These are phyloP conservation scores for Salpingoeca rosetta DNA, from an alignment of 78 protist species.

Conservation along the genomic window DNA sequence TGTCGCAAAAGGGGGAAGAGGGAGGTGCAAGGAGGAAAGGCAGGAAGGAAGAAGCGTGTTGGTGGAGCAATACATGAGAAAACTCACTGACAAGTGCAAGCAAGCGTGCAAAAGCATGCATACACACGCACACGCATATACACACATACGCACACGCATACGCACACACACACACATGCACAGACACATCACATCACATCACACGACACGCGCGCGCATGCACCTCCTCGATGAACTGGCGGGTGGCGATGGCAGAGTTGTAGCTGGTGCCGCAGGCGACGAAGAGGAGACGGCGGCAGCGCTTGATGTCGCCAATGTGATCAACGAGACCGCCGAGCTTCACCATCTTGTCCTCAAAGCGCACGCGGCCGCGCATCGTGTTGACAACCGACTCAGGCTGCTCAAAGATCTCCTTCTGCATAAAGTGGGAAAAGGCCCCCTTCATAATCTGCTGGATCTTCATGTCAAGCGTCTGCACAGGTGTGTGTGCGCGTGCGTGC, in stretches of 20 bases:
- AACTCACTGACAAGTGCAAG: too few species aligned
- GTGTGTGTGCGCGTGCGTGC: background rate
- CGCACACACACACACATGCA: background rate
- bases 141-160: too few species aligned
- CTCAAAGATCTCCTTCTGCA: conserved; percentile 92
- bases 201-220: too few species aligned
- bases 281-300: conserved; percentile 58
- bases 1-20: too few species aligned
- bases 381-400: conserved; percentile 78
- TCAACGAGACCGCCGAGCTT: conserved; percentile 32
- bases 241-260: conserved; percentile 45
- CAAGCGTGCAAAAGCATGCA: too few species aligned
- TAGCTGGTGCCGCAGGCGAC: conserved; percentile 82
- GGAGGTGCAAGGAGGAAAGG: too few species aligned
- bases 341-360: background rate
- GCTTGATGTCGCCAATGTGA: conserved; percentile 21
- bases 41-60: too few species aligned
- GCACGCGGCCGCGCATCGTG: conserved; percentile 68
- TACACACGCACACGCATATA: conserved; percentile 10
- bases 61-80: too few species aligned
- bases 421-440: conserved; percentile 70
- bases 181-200: too few species aligned
- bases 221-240: background rate
- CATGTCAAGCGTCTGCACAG: conserved; percentile 37
- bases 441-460: conserved; percentile 42